Evolutionary conservation across 768 basidiomycete species (phyloP).

Genomic region (Mycena kentingensis): DNA sequence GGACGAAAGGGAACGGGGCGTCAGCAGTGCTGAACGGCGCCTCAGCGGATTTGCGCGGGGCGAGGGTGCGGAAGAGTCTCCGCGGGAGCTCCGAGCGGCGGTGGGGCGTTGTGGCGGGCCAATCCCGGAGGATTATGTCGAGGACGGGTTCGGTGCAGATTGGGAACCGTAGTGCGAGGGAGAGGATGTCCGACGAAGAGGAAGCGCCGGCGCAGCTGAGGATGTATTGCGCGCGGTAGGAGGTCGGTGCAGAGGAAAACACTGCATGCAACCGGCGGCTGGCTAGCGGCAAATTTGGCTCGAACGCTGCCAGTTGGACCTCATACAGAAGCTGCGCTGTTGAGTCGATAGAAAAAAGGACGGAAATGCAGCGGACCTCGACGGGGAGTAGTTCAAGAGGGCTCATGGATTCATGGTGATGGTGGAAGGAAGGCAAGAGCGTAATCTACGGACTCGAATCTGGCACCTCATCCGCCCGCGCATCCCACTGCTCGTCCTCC

Average conservation of each 20-base stretch:
- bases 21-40: slow-evolving; percentile 49
- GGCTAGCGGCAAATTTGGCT: slow-evolving; percentile 59
- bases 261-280: slow-evolving; percentile 55
- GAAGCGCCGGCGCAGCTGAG: slow-evolving; percentile 31
- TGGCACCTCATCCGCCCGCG: background rate
- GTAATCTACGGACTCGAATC: slow-evolving; percentile 11
- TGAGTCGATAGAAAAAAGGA: slow-evolving; percentile 12
- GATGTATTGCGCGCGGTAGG: slow-evolving; percentile 71
- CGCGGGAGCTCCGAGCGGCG: slow-evolving; percentile 53
- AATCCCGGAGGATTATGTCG: slow-evolving; percentile 39
- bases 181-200: slow-evolving; percentile 35
- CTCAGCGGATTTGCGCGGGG: slow-evolving; percentile 27
- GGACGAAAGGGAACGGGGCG: slow-evolving; percentile 65
- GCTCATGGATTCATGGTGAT: slow-evolving; percentile 12
- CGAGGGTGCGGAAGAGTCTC: slow-evolving; percentile 63
- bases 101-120: slow-evolving; percentile 25
- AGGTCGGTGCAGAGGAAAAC: slow-evolving; percentile 56
- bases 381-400: slow-evolving; percentile 42
- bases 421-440: background rate
- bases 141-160: slow-evolving; percentile 59
- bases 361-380: slow-evolving; percentile 33
- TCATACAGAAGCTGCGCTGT: slow-evolving; percentile 70
- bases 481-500: slow-evolving; percentile 16
- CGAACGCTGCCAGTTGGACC: slow-evolving; percentile 71
- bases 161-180: slow-evolving; percentile 60